A percentile compares a stretch with the other conserved stretches of the same genome.
Conservation (phyloP, 805 yeast genomes). For the Nakazawaea molendinolei region DNA sequence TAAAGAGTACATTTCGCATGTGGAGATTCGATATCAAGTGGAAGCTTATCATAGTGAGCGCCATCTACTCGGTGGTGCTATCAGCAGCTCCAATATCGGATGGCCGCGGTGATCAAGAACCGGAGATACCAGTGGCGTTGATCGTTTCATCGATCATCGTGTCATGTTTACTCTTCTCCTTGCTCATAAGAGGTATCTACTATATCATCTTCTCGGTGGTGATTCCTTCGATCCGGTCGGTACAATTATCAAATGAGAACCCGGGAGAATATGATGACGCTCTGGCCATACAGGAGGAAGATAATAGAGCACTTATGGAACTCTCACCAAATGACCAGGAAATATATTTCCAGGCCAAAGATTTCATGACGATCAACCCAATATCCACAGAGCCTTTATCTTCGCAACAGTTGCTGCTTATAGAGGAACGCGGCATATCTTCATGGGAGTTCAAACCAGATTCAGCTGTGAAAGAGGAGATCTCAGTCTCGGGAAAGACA, state of each 20-base stretch:
- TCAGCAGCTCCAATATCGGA: no score
- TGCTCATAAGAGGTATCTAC: background rate
- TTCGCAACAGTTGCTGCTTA: constrained; percentile 54
- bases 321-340: constrained; percentile 66
- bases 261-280: constrained; percentile 65
- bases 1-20: no score
- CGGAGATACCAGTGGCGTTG: background rate
- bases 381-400: constrained; percentile 26
- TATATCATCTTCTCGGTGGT: background rate
- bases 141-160: background rate
- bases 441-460: constrained; percentile 85
- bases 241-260: constrained; percentile 25
- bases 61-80: no score
- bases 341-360: constrained; percentile 60
- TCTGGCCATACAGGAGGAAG: constrained; percentile 52
- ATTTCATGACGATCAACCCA: constrained; percentile 35
- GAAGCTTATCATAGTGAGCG: no score
- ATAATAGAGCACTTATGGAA: constrained; percentile 47
- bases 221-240: constrained; percentile 7
- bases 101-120: constrained; percentile 1
- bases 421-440: constrained; percentile 80
- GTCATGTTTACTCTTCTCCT: background rate
- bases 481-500: constrained; percentile 56
- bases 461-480: constrained; percentile 45
- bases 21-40: no score